Base-by-base conservation (phyloP, 768 basidiomycete genomes). In the Agaricus bisporus region DNA sequence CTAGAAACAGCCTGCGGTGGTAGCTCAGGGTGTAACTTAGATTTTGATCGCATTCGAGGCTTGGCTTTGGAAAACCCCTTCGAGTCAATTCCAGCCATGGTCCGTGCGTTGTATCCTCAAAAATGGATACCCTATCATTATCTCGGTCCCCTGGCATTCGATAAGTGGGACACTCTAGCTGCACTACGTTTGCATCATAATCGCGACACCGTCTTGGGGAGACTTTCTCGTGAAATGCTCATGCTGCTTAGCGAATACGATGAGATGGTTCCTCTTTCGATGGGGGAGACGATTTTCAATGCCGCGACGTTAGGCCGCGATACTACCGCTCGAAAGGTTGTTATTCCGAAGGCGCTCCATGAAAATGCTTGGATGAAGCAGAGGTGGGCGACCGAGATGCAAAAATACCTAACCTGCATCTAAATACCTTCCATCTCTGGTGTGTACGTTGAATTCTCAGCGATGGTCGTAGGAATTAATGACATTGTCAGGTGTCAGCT, bases 1-100 rank as follows among this genome's bases (percentile, higher is more conserved):
- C 57, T 60, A 15, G 48, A 52, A 0, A 41, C 48, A 35, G 17
- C 18, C 37, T 12, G 22, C 20, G 36, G 1, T 7, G 18, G 9
- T 42, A 41, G 4, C 8, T 11, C 32, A 12, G 22, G 8, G 10
- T 7, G 17, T 7, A 43, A 18, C 41, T 14, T 25, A 2, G 22
- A 20, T 12, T 56, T 48, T 26, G 32, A 44, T 45, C 36, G 56
- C 10, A 63, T 73, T 18, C 54, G 58, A 15, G 78, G 75, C 2
- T 49, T 78, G 10, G 64, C 80, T 7, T 63, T 80, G 4, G 79
- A 81, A 63, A 81, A 81, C 59, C 71, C 79, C 0, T 73, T 81
- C 50, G 63, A 74, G 1, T 76, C 72, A 14, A 69, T 78, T 17
- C 71, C 73, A 0, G 67, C 56, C 6, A 80, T 81, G 78, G 67